Evolutionary conservation across 2,329 filamentous ascomycete species (phyloP).

Genomic region (Aspergillus sp.): DNA sequence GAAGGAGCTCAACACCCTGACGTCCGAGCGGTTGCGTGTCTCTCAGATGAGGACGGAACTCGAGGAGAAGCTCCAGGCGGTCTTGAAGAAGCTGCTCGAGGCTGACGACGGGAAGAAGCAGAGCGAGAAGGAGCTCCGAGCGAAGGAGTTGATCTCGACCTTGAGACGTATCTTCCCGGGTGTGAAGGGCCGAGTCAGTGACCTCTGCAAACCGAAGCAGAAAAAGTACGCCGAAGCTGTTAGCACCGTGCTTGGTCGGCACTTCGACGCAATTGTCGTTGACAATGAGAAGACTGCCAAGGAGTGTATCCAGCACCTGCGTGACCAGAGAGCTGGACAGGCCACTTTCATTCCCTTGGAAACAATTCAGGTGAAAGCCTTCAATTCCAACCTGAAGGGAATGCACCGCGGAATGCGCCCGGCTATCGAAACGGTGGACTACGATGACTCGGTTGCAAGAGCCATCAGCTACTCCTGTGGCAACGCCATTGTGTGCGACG

Average conservation of each 20-base stretch:
- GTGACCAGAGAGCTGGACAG: slow-evolving; percentile 80
- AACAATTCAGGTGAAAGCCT: slow-evolving; percentile 91
- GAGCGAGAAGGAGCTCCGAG: slow-evolving; percentile 74
- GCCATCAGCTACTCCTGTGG: slow-evolving; percentile 95
- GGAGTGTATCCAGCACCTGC: slow-evolving; percentile 91
- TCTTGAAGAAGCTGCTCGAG: slow-evolving; percentile 76
- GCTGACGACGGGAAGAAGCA: slow-evolving; percentile 83
- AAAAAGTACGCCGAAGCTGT: slow-evolving; percentile 96
- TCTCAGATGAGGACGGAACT: slow-evolving; percentile 82
- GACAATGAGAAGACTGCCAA: slow-evolving; percentile 92
- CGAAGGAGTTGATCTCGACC: slow-evolving; percentile 79
- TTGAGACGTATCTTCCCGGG: slow-evolving; percentile 90
- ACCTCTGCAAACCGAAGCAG: slow-evolving; percentile 93
- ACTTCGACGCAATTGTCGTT: slow-evolving; percentile 93
- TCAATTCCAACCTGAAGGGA: slow-evolving; percentile 87
- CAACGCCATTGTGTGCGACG: slow-evolving; percentile 92
- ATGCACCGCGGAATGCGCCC: slow-evolving; percentile 79
- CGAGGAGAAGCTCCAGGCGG: slow-evolving; percentile 85
- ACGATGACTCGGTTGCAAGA: slow-evolving; percentile 81
- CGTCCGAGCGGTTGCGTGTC: slow-evolving; percentile 77
- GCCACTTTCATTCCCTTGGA: slow-evolving; percentile 96
- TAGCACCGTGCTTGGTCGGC: slow-evolving; percentile 83
- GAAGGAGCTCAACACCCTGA: slow-evolving; percentile 81
- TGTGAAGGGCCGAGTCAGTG: slow-evolving; percentile 84
- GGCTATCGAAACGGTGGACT: slow-evolving; percentile 95